Base-by-base conservation (phyloP, 1,284 basidiomycete species). In the Ustilago cynodontis region DNA sequence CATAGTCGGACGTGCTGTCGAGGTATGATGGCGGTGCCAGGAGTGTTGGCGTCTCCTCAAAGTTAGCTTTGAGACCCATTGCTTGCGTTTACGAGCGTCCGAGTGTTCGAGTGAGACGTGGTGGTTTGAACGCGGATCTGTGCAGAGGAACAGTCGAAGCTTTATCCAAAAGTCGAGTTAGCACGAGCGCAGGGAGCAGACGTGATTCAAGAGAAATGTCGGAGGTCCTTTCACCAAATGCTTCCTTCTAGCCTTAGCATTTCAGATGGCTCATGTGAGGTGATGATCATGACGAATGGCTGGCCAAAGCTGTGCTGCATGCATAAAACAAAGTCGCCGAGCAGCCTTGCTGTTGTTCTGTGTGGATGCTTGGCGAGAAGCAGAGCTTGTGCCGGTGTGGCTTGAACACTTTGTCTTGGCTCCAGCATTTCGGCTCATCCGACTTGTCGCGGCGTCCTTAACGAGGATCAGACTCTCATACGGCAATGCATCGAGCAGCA, bases 11-110 rank as follows among this genome's bases (percentile, higher is more conserved):
- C 3, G 67, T 70, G 63, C 72, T 75, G 20, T 66, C 67, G n/a
- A 63, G 41, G 29, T 75, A 75, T 1, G 72, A 70, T 7, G 72
- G 72, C 16, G 72, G 72, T 3, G 67, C 62, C 9, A 69, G 31
- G 39, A 69, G 66, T 35, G 57, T 57, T 5, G 71, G 71, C 6
- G 56, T 63, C 52, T 74, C 62, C 26, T 74, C 71, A 8, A 74
- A 74, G 65, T 74, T 74, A 29, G 58, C 54, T 22, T 65, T 74
- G 47, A 72, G 60, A 20, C 56, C 53, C 70, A 72, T 72, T 49
- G 47, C 8, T 5, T 43, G 8, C 11, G 41, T 43, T n/a, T 22
- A n/a, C 20, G 6, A 6, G 18, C 11, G n/a, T n/a, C n/a, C n/a
- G n/a, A n/a, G n/a, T 43, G n/a, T 43, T 7, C 18, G 18, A 20